Evolutionary conservation across 805 yeast genomes (phyloP).

Genomic region (Suhomyces tanzawaensis): DNA sequence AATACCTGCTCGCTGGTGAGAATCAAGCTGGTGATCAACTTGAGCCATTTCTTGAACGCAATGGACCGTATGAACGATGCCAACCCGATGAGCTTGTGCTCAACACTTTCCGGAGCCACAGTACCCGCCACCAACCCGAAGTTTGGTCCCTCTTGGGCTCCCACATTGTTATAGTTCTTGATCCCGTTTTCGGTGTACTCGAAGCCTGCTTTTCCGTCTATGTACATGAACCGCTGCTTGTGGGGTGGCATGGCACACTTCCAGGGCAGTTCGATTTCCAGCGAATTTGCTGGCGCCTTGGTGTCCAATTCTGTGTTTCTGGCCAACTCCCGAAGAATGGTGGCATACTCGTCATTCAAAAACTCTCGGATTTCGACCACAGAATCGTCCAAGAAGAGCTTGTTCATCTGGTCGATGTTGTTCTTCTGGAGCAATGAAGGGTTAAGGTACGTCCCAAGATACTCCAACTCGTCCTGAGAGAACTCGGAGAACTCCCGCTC

Average conservation of each 20-base stretch:
- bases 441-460: conserved; percentile 55
- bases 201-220: conserved; percentile 58
- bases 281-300: conserved; percentile 53
- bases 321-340: conserved; percentile 43
- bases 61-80: conserved; percentile 57
- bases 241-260: conserved; percentile 91
- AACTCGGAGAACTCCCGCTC: conserved; percentile 14
- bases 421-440: conserved; percentile 39
- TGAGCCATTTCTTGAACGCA: conserved; percentile 70
- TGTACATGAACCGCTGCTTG: conserved; percentile 80
- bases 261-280: conserved; percentile 74
- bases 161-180: conserved; percentile 27
- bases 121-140: conserved; percentile 28
- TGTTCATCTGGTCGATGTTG: conserved; percentile 42
- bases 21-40: conserved; percentile 56
- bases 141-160: conserved; percentile 55
- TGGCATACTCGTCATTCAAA: conserved; percentile 55
- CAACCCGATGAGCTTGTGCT: conserved; percentile 48
- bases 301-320: conserved; percentile 60
- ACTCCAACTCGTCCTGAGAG: conserved; percentile 42
- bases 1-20: conserved; percentile 66
- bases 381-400: conserved; percentile 63
- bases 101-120: conserved; percentile 20
- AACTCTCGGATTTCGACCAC: conserved; percentile 65
- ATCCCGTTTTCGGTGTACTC: conserved; percentile 35